Evolutionary conservation across 192 early-diverging fungal genomes (phyloP).

Genomic region (Geranomyces michiganensis): DNA sequence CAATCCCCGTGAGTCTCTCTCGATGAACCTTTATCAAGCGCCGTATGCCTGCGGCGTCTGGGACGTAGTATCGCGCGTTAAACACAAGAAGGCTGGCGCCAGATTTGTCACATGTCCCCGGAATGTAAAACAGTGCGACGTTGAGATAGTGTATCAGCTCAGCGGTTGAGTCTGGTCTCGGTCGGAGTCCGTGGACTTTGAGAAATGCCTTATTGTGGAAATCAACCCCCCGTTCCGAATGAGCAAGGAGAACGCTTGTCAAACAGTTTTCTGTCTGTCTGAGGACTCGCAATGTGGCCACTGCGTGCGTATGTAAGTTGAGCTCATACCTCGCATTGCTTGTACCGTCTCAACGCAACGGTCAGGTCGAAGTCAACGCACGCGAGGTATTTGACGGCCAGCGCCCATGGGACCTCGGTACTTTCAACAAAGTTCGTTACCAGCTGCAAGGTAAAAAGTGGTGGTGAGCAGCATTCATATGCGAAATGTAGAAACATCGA

Average conservation of each 20-base stretch:
- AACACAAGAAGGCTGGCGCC: conserved; percentile 31
- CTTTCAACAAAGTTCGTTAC: background rate
- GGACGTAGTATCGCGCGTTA: conserved; percentile 32
- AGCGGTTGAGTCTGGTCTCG: conserved; percentile 18
- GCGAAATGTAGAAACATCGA: too few species aligned
- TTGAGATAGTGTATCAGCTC: conserved; percentile 30
- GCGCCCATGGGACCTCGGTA: background rate
- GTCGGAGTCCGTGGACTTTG: conserved; percentile 7
- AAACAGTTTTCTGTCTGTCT: too few species aligned
- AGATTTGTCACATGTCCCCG: conserved; percentile 10
- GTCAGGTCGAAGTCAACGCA: background rate
- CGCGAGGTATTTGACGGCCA: background rate
- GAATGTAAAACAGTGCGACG: conserved; percentile 35
- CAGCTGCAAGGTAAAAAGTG: background rate
- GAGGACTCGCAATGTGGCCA: too few species aligned
- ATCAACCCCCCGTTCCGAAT: too few species aligned
- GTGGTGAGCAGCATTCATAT: too few species aligned
- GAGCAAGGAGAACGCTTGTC: too few species aligned
- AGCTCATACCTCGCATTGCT: conserved; percentile 4
- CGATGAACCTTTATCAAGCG: conserved; percentile 22
- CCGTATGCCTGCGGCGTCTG: conserved; percentile 23
- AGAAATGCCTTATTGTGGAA: conserved; percentile 2
- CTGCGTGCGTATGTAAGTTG: too few species aligned
- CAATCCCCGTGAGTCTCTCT: too few species aligned
- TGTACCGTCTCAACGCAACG: background rate